phyloP scores from a whole-genome alignment of 805 yeast genomes.

The Saturnispora sekii region DNA sequence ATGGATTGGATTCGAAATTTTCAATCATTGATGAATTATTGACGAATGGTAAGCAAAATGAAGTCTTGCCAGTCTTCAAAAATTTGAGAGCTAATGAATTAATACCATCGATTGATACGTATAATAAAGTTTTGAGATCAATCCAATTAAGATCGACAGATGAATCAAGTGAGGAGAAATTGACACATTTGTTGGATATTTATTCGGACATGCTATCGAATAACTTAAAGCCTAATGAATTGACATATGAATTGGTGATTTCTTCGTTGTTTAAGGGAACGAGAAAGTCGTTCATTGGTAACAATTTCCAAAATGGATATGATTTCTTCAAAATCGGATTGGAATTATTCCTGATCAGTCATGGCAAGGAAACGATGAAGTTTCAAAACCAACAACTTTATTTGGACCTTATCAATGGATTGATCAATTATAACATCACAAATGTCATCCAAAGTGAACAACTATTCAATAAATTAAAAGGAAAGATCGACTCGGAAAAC shows the following conservation, averaged over 20 bases:
- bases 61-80: conserved; percentile 25
- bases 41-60: conserved; percentile 21
- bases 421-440: conserved; percentile 19
- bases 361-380: conserved; percentile 13
- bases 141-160: conserved; percentile 43
- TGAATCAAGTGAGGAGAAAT: conserved; percentile 45
- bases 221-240: conserved; percentile 44
- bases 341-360: conserved; percentile 31
- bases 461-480: conserved; percentile 14
- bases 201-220: conserved; percentile 56
- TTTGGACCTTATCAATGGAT: conserved; percentile 18
- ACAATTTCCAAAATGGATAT: conserved; percentile 30
- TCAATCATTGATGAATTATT: conserved; percentile 19
- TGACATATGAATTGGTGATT: conserved; percentile 46
- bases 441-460: conserved; percentile 12
- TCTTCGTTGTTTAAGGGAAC: conserved; percentile 43
- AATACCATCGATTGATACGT: conserved; percentile 42
- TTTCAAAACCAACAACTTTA: conserved; percentile 16
- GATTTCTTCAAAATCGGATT: conserved; percentile 43
- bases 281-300: conserved; percentile 29
- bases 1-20: conserved; percentile 8
- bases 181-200: conserved; percentile 54
- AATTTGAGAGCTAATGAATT: conserved; percentile 27
- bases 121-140: conserved; percentile 46
- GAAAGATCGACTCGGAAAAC: conserved; percentile 9